Evolutionary conservation across 2,329 filamentous ascomycete genomes (phyloP), one percentile per base, ranked within the genome.

Genomic region (Epichloe brachyelytri): DNA sequence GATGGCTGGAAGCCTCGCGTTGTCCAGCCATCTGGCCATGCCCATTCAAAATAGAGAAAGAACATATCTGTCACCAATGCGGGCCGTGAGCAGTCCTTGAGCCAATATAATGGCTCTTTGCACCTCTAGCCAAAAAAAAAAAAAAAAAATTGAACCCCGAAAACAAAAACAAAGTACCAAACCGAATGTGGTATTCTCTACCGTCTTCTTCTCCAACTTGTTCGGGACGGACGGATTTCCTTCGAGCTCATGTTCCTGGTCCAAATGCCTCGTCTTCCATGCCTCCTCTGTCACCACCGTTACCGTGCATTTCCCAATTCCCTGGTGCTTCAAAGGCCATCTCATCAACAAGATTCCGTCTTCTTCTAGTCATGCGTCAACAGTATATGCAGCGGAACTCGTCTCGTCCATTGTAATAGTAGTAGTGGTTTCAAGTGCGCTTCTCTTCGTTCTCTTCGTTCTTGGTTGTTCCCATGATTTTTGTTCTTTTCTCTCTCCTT

Each of bases 351-450:
- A 38, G 41, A 48, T 30, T 44, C 43, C 41, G 38, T 49, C 46
- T 48, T 39, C 48, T 51, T 50, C 47, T 47, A 51, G 20, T 43
- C 43, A 53, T 48, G 54, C 40, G 49, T 46, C 48, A 49, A 44
- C 43, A 48, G 34, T 50, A 46, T 43, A 45, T 38, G 43, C 26
- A 51, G 51, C 40, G 39, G 43, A 52, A 45, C 36, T 44, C 37
- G 48, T 45, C 41, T 48, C 46, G 38, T 51, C 45, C 48, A 49
- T 51, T 43, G 37, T 49, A 46, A 48, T 36, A 19, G 49, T 46
- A 37, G 44, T 37, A 20, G 14, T 26, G 15, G 17, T 17, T 48
- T 36, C 38, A 40, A n/a, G 36, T 38, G 43, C 17, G 44, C 47
- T 50, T 22, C 26, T 50, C 39, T 17, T 38, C 38, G 26, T 51